Percentiles rank a stretch among this genome's conserved stretches.
Conservation (phyloP, 73 alveolate genomes). For the Tetrahymena borealis region DNA sequence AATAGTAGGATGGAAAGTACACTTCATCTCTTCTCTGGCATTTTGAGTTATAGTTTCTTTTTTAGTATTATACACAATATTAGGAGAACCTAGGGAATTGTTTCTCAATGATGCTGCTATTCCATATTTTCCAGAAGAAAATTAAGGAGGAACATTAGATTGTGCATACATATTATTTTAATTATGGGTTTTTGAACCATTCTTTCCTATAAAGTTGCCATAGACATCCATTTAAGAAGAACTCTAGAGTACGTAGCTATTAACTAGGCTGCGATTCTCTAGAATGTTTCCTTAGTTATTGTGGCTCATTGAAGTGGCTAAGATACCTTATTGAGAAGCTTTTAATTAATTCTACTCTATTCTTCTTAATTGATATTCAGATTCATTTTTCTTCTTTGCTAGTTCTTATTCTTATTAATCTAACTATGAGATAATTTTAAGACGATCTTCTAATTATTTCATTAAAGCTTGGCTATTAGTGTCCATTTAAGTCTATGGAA, state of each 20-base stretch:
- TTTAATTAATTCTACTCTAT: neutral
- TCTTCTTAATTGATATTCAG: neutral
- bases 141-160: neutral
- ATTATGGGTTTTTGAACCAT: neutral
- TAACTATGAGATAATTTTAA: neutral
- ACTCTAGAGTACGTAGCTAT: neutral
- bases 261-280: neutral
- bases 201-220: neutral
- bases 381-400: neutral
- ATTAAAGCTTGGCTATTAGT: neutral
- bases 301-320: neutral
- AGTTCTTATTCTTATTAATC: neutral
- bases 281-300: neutral
- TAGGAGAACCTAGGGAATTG: neutral
- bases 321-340: neutral
- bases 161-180: neutral
- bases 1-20: neutral
- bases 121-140: neutral
- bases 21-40: neutral
- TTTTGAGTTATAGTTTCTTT: neutral
- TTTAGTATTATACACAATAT: neutral
- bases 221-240: neutral
- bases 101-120: neutral
- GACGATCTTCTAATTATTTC: neutral
- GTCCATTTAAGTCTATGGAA: neutral